Evolutionary conservation across 164 flowering plant species (phyloP), one percentile per base, ranked within the genome.

Genomic region (Dillenia suffruticosa): DNA sequence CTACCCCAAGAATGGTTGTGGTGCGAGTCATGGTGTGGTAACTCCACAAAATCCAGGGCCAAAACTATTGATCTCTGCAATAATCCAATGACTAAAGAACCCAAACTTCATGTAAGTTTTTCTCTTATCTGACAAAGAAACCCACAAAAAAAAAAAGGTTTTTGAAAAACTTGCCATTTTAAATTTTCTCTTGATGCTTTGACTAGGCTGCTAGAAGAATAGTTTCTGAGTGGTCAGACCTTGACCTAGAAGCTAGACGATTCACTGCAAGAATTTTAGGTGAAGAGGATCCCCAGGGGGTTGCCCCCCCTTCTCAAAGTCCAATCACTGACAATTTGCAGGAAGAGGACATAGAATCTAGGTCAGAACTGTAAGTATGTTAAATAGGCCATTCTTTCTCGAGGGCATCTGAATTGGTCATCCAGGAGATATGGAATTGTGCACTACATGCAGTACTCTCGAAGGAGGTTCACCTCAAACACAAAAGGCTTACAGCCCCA

Each of bases 21-120:
- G 98, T 92, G 98, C 53, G 98, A 92, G 71, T 92, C 98, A 12
- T 92, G 98, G 98, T 92, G 98, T 69, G 98, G 98, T 15, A 90
- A 90, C 65, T 76, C 87, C 59, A 89, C 98, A 49, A 92, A 92
- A 73, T 60, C 87, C 50, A 86, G 72, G 75, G 98, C 98, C 24
- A 92, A 86, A 72, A 92, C 98, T 49, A 92, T 92, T 66, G 98
- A 92, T 68, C 93, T 92, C 62, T 94, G 99, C 76, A 94, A 94
- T 72, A 94, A 94, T 71, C 99, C 99, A 49, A 94, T 94, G 99
- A 94, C 99, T 22, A 94, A 94, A 71, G 99, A 94, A 63, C 99
- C 99, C 51, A 94, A 94, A 71, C 97, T 94, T 67, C 96, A 89
- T 96, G 99, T 88, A 66, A 50, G 16, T 55, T 10, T 0, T 40